These are phyloP conservation scores for Solanum tarapatanum DNA, from an alignment of 257 asterid genomes.

Conservation along the genomic window DNA sequence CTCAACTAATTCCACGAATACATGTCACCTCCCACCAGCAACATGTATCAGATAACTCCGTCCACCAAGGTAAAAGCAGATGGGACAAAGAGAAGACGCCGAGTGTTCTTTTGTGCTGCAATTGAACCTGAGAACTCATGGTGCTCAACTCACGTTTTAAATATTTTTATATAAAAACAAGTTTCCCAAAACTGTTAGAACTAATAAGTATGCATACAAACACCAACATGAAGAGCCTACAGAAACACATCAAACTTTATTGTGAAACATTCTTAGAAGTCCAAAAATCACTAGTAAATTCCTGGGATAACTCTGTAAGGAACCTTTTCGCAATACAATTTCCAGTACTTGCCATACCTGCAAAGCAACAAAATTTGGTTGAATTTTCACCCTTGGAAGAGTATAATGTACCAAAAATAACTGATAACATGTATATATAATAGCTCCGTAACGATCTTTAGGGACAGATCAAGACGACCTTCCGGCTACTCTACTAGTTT, in stretches of 20 bases:
- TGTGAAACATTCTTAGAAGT: neutral
- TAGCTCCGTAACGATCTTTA: neutral
- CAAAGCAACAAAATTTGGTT: neutral
- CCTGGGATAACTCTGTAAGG: conserved; percentile 70
- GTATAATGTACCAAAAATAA: neutral
- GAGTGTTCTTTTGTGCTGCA: neutral
- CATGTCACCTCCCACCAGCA: neutral
- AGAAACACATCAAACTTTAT: neutral
- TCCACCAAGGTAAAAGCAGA: neutral
- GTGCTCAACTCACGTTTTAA: neutral
- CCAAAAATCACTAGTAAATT: conserved; percentile 36
- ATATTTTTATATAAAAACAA: neutral
- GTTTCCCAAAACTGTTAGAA: neutral
- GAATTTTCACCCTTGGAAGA: neutral
- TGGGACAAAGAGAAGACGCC: neutral
- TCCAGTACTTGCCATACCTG: conserved; percentile 96
- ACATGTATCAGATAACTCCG: neutral
- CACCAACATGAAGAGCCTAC: neutral
- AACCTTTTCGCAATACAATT: conserved; percentile 79
- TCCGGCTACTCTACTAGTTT: neutral
- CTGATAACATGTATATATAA: neutral
- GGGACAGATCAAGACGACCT: neutral
- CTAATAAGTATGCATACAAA: neutral
- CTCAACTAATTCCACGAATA: neutral
- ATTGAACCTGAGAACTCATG: neutral